Evolutionary conservation across 1,284 basidiomycete genomes (phyloP), one percentile per base, ranked within the genome.

Genomic region (Rugosomyces carneus): DNA sequence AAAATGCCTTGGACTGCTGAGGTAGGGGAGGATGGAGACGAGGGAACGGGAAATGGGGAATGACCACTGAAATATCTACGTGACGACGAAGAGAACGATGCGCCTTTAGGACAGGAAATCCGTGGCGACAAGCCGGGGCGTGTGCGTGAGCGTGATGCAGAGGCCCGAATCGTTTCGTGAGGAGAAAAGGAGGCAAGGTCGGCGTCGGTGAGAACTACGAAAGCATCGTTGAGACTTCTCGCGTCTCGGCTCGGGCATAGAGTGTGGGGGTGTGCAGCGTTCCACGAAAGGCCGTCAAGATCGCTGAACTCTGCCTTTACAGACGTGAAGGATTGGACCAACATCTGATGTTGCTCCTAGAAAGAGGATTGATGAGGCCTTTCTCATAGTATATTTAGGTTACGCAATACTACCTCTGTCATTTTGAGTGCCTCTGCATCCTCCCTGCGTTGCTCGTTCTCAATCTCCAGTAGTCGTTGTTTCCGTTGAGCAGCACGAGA

Each of bases 371-470:
- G n/a, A n/a, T n/a, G n/a, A n/a, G n/a, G n/a, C n/a, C n/a, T n/a
- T n/a, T n/a, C n/a, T n/a, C n/a, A n/a, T n/a, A n/a, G n/a, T n/a
- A n/a, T n/a, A n/a, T n/a, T n/a, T n/a, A n/a, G 36, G 10, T 11
- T 19, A 49, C 11, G 34, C 3, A 9, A 32, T 9, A 29, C 54
- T 36, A 76, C 73, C 62, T 75, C 72, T 29, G 73, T 75, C 65
- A 76, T 68, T 50, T 67, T 65, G 26, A 77, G 59, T 0, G 72
- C 75, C 10, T 75, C 72, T 15, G 65, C 64, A 13, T 76, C 74
- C 44, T 71, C 75, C 46, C 63, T 49, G 3, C 55, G 60, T 42
- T 71, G 66, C 48, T 76, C 70, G 34, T 63, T 64, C 49, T 77
- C 74, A 7, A 69, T 65, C 44, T 77, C 72, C 11, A 70, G 57